Base-by-base conservation (phyloP, 169 alveolate species). In the Amoebophrya sp. region DNA sequence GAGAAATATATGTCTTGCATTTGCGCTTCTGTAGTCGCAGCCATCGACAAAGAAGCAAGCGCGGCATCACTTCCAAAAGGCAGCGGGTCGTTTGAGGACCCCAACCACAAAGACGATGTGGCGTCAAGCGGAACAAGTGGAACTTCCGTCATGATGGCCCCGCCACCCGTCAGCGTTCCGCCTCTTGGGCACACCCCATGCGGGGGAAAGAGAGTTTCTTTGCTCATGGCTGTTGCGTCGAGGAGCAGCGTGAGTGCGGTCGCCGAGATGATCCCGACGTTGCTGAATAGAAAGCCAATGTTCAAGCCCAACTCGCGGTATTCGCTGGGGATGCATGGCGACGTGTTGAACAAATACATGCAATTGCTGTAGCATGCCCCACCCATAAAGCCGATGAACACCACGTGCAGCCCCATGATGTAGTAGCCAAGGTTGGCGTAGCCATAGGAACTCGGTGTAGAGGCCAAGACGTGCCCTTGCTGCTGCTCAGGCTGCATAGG, bases 321-420 rank as follows among this genome's bases (percentile, higher is more conserved):
- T 13, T 2, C 41, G 23, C 34, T 39, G 5, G 90, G 90, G 70
- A 88, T 88, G 43, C 34, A 39, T 39, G 26, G 41, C 78, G 31
- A 7, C n/a, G 70, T 31, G 39, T 88, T 45, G 39, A 88, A 41
- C 41, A 41, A 41, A 26, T 7, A 88, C 90, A 88, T 88, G 38
- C 90, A 88, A 41, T 88, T 88, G 41, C 31, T 1, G n/a, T 88
- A 88, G 43, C 78, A 88, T 0, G 70, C 78, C 0, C 90, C 90
- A 5, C 78, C 90, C 90, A 88, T 88, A 16, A 88, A 40, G 29
- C 90, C 90, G 40, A 88, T 40, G 10, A 41, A n/a, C 0, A 42
- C 20, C 29, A 58, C 23, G 78, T 58, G 78, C 78, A 58, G 34
- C 34, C 34, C 78, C 78, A 42, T 42, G 15, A 88, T 41, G 45